Percentiles rank a stretch among this genome's conserved stretches.
Conservation (phyloP, 2,329 filamentous ascomycete genomes). For the Pseudocercospora pini-densiflorae region DNA sequence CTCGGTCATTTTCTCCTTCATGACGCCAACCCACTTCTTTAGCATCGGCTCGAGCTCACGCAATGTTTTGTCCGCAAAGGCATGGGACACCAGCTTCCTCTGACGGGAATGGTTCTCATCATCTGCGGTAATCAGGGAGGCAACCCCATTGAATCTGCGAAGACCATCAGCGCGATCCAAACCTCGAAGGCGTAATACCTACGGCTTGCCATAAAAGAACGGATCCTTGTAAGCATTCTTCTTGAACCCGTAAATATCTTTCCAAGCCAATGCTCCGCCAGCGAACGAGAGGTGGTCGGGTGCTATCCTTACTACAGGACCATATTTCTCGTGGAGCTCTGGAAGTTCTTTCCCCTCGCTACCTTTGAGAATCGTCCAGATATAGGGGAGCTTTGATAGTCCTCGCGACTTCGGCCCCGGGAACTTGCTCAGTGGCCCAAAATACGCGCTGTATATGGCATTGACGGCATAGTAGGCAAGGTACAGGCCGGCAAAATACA, state of each 20-base stretch:
- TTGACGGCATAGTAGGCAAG: conserved; percentile 21
- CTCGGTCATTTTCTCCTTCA: conserved; percentile 33
- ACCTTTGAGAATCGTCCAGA: conserved; percentile 26
- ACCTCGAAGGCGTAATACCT: neutral
- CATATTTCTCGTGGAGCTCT: conserved; percentile 43
- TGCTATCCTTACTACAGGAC: conserved; percentile 44
- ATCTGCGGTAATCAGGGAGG: conserved; percentile 31
- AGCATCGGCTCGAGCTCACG: conserved; percentile 39
- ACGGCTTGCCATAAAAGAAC: conserved; percentile 29
- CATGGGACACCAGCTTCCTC: conserved; percentile 33
- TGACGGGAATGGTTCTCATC: conserved; percentile 35
- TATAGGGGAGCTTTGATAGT: conserved; percentile 28
- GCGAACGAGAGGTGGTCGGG: conserved; percentile 47
- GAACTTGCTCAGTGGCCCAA: conserved; percentile 50
- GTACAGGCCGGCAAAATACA: conserved; percentile 21
- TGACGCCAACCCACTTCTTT: conserved; percentile 33
- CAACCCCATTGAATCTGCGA: conserved; percentile 26
- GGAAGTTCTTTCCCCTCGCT: conserved; percentile 21
- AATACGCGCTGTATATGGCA: conserved; percentile 46
- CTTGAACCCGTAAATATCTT: conserved; percentile 37
- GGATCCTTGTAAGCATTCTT: conserved; percentile 31
- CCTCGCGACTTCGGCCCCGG: conserved; percentile 46
- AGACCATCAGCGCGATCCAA: neutral
- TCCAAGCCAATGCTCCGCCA: conserved; percentile 29
- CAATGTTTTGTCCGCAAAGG: conserved; percentile 38